These are phyloP conservation scores for Ormosia semicastrata DNA, from an alignment of 306 rosid genomes.

Conservation along the genomic window DNA sequence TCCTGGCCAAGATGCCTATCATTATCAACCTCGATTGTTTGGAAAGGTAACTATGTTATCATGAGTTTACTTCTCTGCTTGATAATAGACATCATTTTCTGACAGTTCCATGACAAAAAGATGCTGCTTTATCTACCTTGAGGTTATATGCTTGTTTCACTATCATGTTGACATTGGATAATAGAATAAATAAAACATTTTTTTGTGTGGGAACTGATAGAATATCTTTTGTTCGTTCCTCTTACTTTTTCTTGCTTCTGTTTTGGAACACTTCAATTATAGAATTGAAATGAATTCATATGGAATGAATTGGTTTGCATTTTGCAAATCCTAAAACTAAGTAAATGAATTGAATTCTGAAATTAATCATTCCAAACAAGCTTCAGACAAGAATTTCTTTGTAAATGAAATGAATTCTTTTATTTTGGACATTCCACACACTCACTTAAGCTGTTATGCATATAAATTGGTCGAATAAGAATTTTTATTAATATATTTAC, in stretches of 20 bases:
- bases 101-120: not conserved
- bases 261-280: not conserved
- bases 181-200: not conserved
- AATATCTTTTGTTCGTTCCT: not conserved
- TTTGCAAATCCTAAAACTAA: not conserved
- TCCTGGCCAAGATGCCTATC: slow-evolving; percentile 69
- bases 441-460: not conserved
- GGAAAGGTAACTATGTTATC: slow-evolving; percentile 64
- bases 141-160: not conserved
- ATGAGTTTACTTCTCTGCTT: not conserved
- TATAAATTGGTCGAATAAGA: not conserved
- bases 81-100: not conserved
- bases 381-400: not conserved
- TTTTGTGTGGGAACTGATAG: not conserved
- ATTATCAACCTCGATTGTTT: slow-evolving; percentile 78
- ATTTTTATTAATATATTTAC: not conserved
- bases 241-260: not conserved
- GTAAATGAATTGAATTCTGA: not conserved
- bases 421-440: not conserved
- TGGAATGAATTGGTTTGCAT: not conserved
- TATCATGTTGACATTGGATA: not conserved
- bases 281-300: not conserved
- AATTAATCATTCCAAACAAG: not conserved
- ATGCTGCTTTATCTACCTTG: not conserved
- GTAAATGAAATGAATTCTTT: not conserved